These are phyloP conservation scores for Kwoniella shivajii DNA, from an alignment of 1,284 basidiomycete genomes.

Conservation along the genomic window DNA sequence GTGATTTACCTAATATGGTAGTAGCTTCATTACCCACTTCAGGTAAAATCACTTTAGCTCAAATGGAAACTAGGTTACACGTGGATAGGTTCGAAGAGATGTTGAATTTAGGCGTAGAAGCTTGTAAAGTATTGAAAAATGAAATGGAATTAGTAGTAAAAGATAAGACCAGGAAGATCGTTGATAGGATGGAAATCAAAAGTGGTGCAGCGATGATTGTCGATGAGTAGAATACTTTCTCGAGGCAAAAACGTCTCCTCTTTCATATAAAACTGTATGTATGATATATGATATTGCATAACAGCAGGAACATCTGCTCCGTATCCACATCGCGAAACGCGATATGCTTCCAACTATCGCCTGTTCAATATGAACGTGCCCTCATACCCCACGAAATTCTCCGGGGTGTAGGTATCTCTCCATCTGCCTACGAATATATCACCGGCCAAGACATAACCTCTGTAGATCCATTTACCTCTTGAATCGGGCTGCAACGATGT, in stretches of 20 bases:
- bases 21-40: conserved; percentile 85
- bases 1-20: conserved; percentile 82
- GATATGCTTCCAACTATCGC: conserved; percentile 21
- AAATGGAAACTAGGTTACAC: conserved; percentile 92
- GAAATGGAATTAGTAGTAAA: conserved; percentile 81
- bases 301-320: no score
- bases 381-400: conserved; percentile 54
- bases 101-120: conserved; percentile 75
- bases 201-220: conserved; percentile 23
- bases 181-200: conserved; percentile 53
- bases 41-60: conserved; percentile 79
- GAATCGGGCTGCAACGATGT: conserved; percentile 50
- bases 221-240: background rate
- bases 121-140: conserved; percentile 71
- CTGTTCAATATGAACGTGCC: conserved; percentile 55
- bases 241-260: no score
- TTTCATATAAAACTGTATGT: no score
- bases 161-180: conserved; percentile 65
- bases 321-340: background rate
- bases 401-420: conserved; percentile 54
- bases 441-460: conserved; percentile 54
- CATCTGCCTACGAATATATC: conserved; percentile 52
- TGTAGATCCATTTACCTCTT: conserved; percentile 59
- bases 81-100: conserved; percentile 91
- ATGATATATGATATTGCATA: no score